A percentile compares a stretch with the other conserved stretches of the same genome.
phyloP scores from a whole-genome alignment of 345 rosid species.

The Rhizophora apiculata region DNA sequence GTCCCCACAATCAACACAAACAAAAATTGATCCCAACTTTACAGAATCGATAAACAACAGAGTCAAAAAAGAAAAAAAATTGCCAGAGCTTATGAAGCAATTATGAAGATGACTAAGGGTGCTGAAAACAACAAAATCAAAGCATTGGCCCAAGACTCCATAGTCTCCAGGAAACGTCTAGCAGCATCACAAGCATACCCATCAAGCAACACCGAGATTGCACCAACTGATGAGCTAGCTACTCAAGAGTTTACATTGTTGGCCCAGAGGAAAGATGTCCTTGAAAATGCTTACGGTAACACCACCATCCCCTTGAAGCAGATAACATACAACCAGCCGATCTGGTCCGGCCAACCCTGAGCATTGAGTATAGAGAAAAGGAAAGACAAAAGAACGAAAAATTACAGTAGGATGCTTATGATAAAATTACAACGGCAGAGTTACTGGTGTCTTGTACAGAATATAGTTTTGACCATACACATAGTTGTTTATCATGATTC shows the following conservation, averaged over 20 bases:
- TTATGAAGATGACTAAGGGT: not conserved
- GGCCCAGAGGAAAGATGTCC: not conserved
- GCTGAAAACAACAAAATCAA: not conserved
- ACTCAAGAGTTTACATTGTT: not conserved
- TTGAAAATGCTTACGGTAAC: not conserved
- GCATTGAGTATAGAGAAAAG: not conserved
- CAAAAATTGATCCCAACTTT: no score
- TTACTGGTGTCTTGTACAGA: no score
- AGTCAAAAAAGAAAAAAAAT: no score
- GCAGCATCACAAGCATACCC: not conserved
- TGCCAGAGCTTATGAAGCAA: not conserved
- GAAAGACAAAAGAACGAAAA: not conserved
- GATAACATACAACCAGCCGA: not conserved
- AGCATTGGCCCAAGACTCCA: not conserved
- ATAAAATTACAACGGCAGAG: not conserved
- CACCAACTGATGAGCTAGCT: not conserved
- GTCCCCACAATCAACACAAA: no score
- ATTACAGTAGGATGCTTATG: not conserved
- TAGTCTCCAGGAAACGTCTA: slow-evolving; percentile 1
- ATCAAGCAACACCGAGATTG: not conserved
- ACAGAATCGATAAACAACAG: no score
- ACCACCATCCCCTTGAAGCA: not conserved
- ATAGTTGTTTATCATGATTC: not conserved
- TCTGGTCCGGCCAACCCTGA: not conserved
- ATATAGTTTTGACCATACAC: not conserved